Evolutionary conservation across 345 rosid genomes (phyloP).

Genomic region (Trapa incisa): DNA sequence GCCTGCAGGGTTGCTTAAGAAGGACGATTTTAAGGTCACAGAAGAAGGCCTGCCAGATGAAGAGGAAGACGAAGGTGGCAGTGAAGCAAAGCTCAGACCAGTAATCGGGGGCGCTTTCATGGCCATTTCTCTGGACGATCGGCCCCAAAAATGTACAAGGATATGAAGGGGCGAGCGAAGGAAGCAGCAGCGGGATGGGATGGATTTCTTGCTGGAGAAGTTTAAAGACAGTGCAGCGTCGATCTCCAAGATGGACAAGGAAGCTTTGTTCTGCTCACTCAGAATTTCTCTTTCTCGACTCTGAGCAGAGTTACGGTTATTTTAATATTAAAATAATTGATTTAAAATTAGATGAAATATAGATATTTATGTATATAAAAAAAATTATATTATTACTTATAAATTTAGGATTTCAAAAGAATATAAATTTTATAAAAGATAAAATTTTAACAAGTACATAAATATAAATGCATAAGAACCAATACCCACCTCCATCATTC

Average conservation of each 20-base stretch:
- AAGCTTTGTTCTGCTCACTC: not conserved
- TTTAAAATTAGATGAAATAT: too few relatives aligned
- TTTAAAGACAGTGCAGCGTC: not conserved
- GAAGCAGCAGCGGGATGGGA: not conserved
- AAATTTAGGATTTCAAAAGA: too few relatives aligned
- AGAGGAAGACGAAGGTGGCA: slow-evolving; percentile 7
- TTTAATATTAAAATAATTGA: too few relatives aligned
- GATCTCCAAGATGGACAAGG: not conserved
- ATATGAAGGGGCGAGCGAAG: not conserved
- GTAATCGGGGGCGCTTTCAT: slow-evolving; percentile 29
- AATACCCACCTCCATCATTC: too few relatives aligned
- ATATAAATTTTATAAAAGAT: too few relatives aligned
- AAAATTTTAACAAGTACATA: too few relatives aligned
- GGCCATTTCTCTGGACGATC: slow-evolving; percentile 19
- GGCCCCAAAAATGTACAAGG: not conserved
- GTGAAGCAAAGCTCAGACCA: slow-evolving; percentile 20
- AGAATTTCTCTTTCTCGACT: not conserved
- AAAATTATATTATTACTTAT: too few relatives aligned
- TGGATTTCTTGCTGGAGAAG: not conserved
- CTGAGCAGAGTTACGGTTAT: too few relatives aligned
- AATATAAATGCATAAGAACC: too few relatives aligned
- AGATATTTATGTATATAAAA: too few relatives aligned
- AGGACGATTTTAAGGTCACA: slow-evolving; percentile 22
- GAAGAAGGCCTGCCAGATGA: slow-evolving; percentile 8
- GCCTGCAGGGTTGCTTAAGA: slow-evolving; percentile 21